Evolutionary conservation across 169 alveolate species (phyloP).

Genomic region (Blepharisma undulans): DNA sequence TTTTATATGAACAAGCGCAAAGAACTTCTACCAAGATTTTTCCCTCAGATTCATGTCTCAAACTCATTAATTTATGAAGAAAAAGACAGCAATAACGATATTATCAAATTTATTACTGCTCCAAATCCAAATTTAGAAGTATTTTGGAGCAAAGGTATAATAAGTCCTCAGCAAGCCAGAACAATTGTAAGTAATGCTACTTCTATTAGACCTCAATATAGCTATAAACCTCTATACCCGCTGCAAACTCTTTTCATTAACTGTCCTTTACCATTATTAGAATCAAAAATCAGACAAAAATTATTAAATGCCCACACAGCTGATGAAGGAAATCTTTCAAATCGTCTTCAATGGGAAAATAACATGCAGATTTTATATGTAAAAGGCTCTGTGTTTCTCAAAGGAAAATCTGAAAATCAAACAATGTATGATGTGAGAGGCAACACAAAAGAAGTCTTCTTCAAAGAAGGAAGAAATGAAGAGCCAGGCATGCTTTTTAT

Average conservation of each 20-base stretch:
- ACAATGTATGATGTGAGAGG: not conserved
- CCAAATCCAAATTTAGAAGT: not conserved
- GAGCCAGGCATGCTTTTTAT: slow-evolving; percentile 19
- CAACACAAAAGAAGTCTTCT: not conserved
- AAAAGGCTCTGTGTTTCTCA: not conserved
- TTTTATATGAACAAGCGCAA: slow-evolving; percentile 1
- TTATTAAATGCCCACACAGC: not conserved
- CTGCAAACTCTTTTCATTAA: not conserved
- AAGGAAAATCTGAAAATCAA: not conserved
- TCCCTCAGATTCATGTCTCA: not conserved
- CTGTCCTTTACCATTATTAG: not conserved
- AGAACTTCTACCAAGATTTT: not conserved
- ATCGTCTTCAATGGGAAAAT: slow-evolving; percentile 4
- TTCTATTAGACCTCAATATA: not conserved
- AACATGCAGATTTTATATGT: not conserved
- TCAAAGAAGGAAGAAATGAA: not conserved
- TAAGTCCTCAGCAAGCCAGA: slow-evolving; percentile 18
- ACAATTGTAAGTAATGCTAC: not conserved
- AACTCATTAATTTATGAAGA: slow-evolving; percentile 19
- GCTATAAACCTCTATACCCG: not conserved
- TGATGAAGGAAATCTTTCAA: not conserved
- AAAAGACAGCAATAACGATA: not conserved
- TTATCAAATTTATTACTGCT: not conserved
- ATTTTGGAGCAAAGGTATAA: not conserved
- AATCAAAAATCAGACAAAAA: not conserved